These are phyloP conservation scores for Madurella fahalii DNA, from an alignment of 2,329 filamentous ascomycete species.

Conservation along the genomic window DNA sequence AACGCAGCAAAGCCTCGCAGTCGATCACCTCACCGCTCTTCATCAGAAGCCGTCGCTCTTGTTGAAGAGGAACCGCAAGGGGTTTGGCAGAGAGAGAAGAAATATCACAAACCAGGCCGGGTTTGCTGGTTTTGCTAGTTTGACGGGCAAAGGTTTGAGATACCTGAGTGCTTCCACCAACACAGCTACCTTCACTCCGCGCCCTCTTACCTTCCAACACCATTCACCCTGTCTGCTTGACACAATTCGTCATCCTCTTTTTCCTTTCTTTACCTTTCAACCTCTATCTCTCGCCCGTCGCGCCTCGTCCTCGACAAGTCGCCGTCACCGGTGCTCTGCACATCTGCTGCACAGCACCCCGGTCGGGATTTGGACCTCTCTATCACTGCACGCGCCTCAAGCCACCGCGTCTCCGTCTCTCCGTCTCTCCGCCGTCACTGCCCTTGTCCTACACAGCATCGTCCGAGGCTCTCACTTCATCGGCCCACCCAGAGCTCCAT, in stretches of 20 bases:
- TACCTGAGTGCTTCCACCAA: constrained; percentile 22
- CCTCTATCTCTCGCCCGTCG: constrained; percentile 9
- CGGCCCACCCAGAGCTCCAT: constrained; percentile 19
- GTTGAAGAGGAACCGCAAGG: background rate
- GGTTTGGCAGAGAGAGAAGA: constrained; percentile 1
- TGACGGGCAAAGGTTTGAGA: constrained; percentile 27
- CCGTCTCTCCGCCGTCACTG: constrained; percentile 9
- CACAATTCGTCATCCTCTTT: constrained; percentile 11
- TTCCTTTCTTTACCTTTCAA: constrained; percentile 3
- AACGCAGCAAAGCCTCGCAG: background rate
- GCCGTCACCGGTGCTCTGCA: constrained; percentile 11
- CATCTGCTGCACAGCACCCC: constrained; percentile 14
- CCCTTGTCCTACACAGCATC: constrained; percentile 11
- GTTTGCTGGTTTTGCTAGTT: constrained; percentile 22
- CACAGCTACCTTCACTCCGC: constrained; percentile 20
- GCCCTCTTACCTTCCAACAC: constrained; percentile 10
- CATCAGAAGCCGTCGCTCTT: too few relatives aligned
- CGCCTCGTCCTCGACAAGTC: constrained; percentile 11
- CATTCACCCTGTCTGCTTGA: constrained; percentile 4
- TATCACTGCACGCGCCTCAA: constrained; percentile 18
- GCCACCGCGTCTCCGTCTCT: constrained; percentile 19
- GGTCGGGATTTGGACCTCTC: constrained; percentile 16
- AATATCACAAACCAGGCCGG: constrained; percentile 6
- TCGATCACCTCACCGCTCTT: background rate
- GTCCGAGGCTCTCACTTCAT: constrained; percentile 18